Conservation (phyloP, 108 stramenopile species). For the Fistulifera pelliculosa region DNA sequence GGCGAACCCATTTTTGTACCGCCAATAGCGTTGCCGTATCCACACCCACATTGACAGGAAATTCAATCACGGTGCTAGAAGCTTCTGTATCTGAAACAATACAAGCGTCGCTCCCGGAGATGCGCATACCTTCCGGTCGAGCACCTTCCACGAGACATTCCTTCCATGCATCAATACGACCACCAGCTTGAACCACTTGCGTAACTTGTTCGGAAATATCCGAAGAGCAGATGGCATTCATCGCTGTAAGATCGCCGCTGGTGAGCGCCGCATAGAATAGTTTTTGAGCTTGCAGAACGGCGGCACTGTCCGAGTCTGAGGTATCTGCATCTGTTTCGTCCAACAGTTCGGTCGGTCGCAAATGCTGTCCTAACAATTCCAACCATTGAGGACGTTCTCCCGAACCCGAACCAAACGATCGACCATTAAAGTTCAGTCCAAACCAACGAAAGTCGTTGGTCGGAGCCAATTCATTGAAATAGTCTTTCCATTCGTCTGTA, state of each 20-base stretch:
- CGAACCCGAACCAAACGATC: slow-evolving; percentile 65
- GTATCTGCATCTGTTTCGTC: slow-evolving; percentile 19
- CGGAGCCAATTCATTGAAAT: slow-evolving; percentile 39
- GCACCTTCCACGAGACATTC: slow-evolving; percentile 58
- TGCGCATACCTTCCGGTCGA: slow-evolving; percentile 55
- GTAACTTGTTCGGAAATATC: slow-evolving; percentile 27
- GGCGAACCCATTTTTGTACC: slow-evolving; percentile 50
- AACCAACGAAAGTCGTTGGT: slow-evolving; percentile 57
- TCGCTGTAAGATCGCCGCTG: slow-evolving; percentile 22
- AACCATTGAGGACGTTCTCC: slow-evolving; percentile 42
- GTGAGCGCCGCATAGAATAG: slow-evolving; percentile 59
- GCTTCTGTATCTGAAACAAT: slow-evolving; percentile 48
- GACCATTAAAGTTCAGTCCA: slow-evolving; percentile 60
- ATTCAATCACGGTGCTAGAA: slow-evolving; percentile 63
- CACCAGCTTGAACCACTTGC: slow-evolving; percentile 54
- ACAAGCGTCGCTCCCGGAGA: slow-evolving; percentile 47
- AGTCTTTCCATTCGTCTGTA: slow-evolving; percentile 35
- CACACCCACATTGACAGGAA: slow-evolving; percentile 39
- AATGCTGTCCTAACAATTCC: slow-evolving; percentile 59
- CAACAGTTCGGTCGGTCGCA: slow-evolving; percentile 50
- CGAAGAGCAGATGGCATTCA: slow-evolving; percentile 15
- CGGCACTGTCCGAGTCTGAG: slow-evolving; percentile 2
- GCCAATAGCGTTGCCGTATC: slow-evolving; percentile 50
- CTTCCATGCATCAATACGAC: slow-evolving; percentile 62
- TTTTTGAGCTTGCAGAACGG: slow-evolving; percentile 27